Evolutionary conservation across 257 asterid species (phyloP), one percentile per base, ranked within the genome.

Genomic region (Marsdenia floribunda): DNA sequence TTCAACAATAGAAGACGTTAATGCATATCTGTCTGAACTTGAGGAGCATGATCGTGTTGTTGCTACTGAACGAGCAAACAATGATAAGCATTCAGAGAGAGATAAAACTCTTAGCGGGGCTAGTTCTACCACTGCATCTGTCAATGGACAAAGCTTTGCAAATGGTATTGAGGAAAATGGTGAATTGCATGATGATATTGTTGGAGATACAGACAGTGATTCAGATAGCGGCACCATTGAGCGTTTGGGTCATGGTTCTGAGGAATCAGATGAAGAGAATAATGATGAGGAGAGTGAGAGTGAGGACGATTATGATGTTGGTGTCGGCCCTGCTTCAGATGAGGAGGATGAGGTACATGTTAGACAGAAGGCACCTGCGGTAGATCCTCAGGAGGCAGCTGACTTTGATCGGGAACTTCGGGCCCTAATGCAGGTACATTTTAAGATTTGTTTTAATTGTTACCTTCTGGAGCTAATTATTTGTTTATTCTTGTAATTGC

Each of bases 371-470:
- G 93, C 86, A 37, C 85, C 96, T 35, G 82, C 81, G 81, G 96
- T 89, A 33, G 96, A 95, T 83, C 99, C 99, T 70, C 82, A 77
- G 84, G 99, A 95, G 85, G 80, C 80, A 68, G 97, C 96, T 52
- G 99, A 95, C 80, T 95, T 95, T 82, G 99, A 95, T 77, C 86
- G 92, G 55, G 98, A 90, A 83, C 85, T 92, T 54, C 90, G 98
- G 74, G 93, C 99, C 79, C 82, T 95, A 75, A 87, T 95, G 98
- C 99, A 95, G 98, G 99, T 77, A 87, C 80, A 86, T 55, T 64
- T 60, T 26, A 24, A 33, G 21, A 67, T 38, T 52, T 64, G 16
- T 59, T 46, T 50, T 2, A 53, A 13, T 61, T 77, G 19, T 67
- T 60, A 26, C 9, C 3, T 18, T 66, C 38, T 60, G n/a, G 15